Base-by-base conservation (phyloP, 108 stramenopile species). In the Skeletonema costatum region DNA sequence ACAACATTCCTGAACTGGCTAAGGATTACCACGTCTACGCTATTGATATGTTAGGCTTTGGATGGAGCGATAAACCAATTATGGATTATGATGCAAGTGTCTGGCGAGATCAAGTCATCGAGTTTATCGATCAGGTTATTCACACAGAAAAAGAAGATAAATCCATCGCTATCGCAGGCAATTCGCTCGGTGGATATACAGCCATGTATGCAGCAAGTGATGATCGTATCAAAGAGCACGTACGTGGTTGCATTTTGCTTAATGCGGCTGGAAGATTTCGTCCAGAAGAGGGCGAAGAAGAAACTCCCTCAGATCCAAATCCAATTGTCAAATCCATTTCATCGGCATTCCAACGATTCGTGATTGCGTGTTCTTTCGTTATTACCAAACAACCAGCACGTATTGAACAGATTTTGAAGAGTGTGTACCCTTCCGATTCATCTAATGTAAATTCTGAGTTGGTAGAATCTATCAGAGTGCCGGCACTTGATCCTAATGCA, bases 341-440 rank as follows among this genome's bases (percentile, higher is more conserved):
- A 32, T 53, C 71, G 2, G 64, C 73, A 10, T 64, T 91, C 3
- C 87, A 87, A 65, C 76, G 88, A 32, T 33, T 82, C 32, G 87
- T 91, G 31, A 86, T 91, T 77, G 82, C 71, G n/a, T 71, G 67
- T 5, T 86, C 92, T 1, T 96, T 96, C 69, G 65, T 93, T 48
- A 82, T 87, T 62, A 94, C 93, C 38, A 92, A 93, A 71, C 91
- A 91, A 70, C 95, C 93, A 5, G 79, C 81, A n/a, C 73, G 93
- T 11, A 94, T 96, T 65, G 77, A 91, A 66, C 92, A 94, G 71
- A 80, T 94, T 16, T 80, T 96, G 30, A 62, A 71, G 17, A 90
- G 93, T 60, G 95, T 93, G 1, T 93, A 94, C 70, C 89, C 89
- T 46, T 64, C 74, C 59, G 77, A 72, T 69, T 62, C 39, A 7